These are phyloP conservation scores for Candida verbasci DNA, from an alignment of 805 yeast genomes.

Conservation along the genomic window DNA sequence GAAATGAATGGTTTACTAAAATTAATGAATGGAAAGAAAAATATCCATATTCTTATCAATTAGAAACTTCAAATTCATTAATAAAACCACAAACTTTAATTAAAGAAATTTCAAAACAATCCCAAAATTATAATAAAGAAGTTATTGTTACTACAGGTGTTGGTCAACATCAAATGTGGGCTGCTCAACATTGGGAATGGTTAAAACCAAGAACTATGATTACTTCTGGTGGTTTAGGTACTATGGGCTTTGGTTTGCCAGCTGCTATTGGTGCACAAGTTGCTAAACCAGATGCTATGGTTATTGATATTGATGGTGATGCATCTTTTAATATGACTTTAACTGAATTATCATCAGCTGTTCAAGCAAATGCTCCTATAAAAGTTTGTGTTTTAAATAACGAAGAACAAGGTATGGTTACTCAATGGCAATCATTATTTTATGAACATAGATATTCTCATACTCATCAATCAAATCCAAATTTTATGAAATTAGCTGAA, in stretches of 20 bases:
- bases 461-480: conserved; percentile 94
- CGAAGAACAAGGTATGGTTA: conserved; percentile 99
- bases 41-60: conserved; percentile 80
- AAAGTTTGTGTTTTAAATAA: conserved; percentile 87
- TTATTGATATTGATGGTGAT: conserved; percentile 97
- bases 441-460: conserved; percentile 97
- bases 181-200: conserved; percentile 97
- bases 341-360: conserved; percentile 89
- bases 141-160: conserved; percentile 96
- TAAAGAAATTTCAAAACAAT: conserved; percentile 69
- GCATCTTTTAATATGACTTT: conserved; percentile 99
- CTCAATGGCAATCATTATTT: conserved; percentile 98
- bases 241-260: conserved; percentile 98
- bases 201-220: conserved; percentile 86
- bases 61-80: conserved; percentile 72
- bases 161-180: conserved; percentile 99
- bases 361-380: conserved; percentile 87
- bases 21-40: conserved; percentile 78
- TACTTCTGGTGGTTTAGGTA: conserved; percentile 98
- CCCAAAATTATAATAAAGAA: conserved; percentile 59
- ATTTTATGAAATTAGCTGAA: conserved; percentile 88
- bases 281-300: conserved; percentile 90
- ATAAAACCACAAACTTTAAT: conserved; percentile 94
- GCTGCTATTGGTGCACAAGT: conserved; percentile 98
- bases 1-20: conserved; percentile 76